Percentiles rank a stretch among this genome's conserved stretches.
phyloP scores from a whole-genome alignment of 257 asterid species.

The Jacaranda copaia region DNA sequence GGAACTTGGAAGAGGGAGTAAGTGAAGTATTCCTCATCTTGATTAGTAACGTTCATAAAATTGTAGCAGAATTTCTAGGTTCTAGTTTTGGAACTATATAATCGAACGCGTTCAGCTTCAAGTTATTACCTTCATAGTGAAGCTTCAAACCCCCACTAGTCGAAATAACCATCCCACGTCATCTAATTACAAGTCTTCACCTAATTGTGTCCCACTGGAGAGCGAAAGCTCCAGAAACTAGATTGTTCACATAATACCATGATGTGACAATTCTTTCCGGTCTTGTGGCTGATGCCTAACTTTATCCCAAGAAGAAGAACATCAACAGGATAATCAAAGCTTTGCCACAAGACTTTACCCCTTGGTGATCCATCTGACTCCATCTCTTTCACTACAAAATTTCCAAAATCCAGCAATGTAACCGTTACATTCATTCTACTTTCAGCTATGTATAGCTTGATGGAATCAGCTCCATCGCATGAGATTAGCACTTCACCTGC shows the following conservation, averaged over 20 bases:
- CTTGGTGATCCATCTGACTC: background rate
- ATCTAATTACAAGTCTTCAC: slow-evolving; percentile 28
- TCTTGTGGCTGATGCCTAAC: slow-evolving; percentile 45
- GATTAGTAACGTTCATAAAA: background rate
- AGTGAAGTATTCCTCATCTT: slow-evolving; percentile 22
- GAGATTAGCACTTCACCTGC: slow-evolving; percentile 24
- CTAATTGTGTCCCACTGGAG: slow-evolving; percentile 34
- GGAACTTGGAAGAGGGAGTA: slow-evolving; percentile 10
- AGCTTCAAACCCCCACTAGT: slow-evolving; percentile 28
- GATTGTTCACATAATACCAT: slow-evolving; percentile 26
- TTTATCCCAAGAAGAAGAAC: slow-evolving; percentile 49
- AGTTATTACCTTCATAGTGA: background rate
- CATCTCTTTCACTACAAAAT: slow-evolving; percentile 38
- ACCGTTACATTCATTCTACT: slow-evolving; percentile 34
- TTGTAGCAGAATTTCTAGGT: background rate
- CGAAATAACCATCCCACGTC: slow-evolving; percentile 31
- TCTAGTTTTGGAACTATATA: background rate
- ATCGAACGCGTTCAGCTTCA: slow-evolving; percentile 13
- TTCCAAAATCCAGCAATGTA: slow-evolving; percentile 37
- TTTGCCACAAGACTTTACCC: slow-evolving; percentile 31
- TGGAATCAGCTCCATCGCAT: background rate
- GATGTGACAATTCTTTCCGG: slow-evolving; percentile 47
- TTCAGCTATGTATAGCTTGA: slow-evolving; percentile 7
- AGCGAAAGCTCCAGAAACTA: slow-evolving; percentile 43
- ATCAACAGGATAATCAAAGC: slow-evolving; percentile 56